Conservation (phyloP, 352 stramenopile species). For the Pythium diclinum region DNA sequence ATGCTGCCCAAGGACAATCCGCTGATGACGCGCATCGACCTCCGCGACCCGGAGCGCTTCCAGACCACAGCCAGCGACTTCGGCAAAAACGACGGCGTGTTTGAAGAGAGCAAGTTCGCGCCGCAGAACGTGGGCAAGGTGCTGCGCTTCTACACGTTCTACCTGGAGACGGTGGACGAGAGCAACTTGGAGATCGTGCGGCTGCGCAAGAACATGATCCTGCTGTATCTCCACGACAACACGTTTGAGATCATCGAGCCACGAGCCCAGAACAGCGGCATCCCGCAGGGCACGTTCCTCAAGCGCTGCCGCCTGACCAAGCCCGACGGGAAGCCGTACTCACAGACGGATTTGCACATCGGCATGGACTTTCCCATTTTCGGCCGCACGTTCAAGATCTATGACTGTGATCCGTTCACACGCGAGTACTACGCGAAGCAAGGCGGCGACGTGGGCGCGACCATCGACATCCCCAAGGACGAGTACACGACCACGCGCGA, state of each 20-base stretch:
- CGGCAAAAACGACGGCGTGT: conserved; percentile 33
- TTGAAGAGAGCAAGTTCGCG: conserved; percentile 74
- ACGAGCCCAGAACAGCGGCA: conserved; percentile 76
- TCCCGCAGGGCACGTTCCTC: conserved; percentile 85
- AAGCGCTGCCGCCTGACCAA: conserved; percentile 70
- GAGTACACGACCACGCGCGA: conserved; percentile 77
- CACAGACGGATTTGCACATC: conserved; percentile 50
- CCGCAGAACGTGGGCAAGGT: conserved; percentile 74
- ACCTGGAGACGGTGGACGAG: conserved; percentile 80
- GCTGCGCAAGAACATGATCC: conserved; percentile 68
- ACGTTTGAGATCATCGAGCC: conserved; percentile 89
- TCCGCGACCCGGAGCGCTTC: conserved; percentile 52
- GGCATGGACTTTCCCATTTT: conserved; percentile 75
- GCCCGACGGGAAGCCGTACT: conserved; percentile 49
- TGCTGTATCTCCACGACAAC: conserved; percentile 85
- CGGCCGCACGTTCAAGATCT: conserved; percentile 72
- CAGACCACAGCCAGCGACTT: conserved; percentile 62
- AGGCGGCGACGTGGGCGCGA: conserved; percentile 38
- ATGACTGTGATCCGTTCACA: conserved; percentile 75
- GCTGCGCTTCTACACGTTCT: conserved; percentile 86
- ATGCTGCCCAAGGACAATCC: conserved; percentile 58
- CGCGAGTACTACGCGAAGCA: conserved; percentile 52
- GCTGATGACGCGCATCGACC: conserved; percentile 54
- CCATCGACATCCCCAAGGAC: conserved; percentile 73
- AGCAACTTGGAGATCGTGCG: conserved; percentile 74